Evolutionary conservation across 2,329 filamentous ascomycete genomes (phyloP), one percentile per base, ranked within the genome.

Genomic region (Epichloe baconii): DNA sequence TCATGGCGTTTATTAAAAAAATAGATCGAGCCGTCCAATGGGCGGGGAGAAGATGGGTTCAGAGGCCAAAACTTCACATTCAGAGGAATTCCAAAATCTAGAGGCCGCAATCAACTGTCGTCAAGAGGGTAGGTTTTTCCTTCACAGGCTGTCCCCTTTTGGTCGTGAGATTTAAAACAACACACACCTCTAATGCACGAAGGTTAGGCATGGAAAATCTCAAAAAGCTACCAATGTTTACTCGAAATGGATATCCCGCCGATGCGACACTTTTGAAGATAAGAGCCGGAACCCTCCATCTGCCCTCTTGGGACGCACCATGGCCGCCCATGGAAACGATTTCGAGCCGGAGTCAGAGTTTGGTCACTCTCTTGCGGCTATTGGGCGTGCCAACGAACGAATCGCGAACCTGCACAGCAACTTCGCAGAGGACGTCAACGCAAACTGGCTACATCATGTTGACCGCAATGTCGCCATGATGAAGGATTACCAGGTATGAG

Each of bases 11-110:
- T 61, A 76, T 73, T 70, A 95, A 95, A 76, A 95, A 94, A 67
- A 82, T 97, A 66, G 91, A 90, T 71, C 85, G 91, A 64, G 84
- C 95, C 75, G 94, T 91, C 74, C 91, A 97, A 84, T 97, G 91
- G 91, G 88, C 90, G 38, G 88, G 59, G 91, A 97, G 73, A 88
- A 90, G 71, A 95, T 97, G 87, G 91, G 91, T 61, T 81, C 80
- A 57, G 90, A 96, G 70, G 79, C 83, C 70, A 93, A 89, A 72
- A 96, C 91, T 10, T 81, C 77, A 65, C 82, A 88, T 56, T 86
- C 88, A 0, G 89, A 97, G 49, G 86, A 96, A 63, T 97, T 97
- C 78, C 94, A 87, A 71, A 79, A 80, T 54, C 72, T 97, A 61
- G 90, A 97, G 71, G 75, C 80, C 51, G 91, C 97, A 71, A 97